These are phyloP conservation scores for Lotmaria passim DNA, from an alignment of 208 protist genomes.

Conservation along the genomic window DNA sequence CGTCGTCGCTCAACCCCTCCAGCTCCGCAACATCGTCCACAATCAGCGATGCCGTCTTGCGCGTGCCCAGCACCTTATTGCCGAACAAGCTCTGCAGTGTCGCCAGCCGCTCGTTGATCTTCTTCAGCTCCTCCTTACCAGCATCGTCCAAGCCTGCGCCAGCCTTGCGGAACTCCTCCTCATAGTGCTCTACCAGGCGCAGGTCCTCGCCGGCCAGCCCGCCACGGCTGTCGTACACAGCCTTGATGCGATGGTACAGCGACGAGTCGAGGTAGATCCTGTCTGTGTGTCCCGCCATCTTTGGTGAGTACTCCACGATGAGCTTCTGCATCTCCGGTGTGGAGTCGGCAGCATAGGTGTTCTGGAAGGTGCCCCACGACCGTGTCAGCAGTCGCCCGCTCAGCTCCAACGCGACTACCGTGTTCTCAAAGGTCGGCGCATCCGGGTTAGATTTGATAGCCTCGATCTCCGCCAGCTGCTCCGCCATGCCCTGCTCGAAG, in stretches of 20 bases:
- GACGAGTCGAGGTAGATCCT: slow-evolving; percentile 50
- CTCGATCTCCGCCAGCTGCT: slow-evolving; percentile 53
- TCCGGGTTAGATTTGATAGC: slow-evolving; percentile 25
- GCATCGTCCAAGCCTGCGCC: slow-evolving; percentile 39
- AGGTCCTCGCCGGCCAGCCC: slow-evolving; percentile 42
- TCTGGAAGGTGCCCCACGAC: slow-evolving; percentile 36
- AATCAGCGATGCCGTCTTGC: slow-evolving; percentile 37
- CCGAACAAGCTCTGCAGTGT: slow-evolving; percentile 41
- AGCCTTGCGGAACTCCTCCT: slow-evolving; percentile 45
- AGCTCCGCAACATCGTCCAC: slow-evolving; percentile 46
- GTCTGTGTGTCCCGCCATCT: slow-evolving; percentile 46
- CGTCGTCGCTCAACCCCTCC: slow-evolving; percentile 45
- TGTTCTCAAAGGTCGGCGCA: slow-evolving; percentile 62
- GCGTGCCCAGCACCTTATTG: slow-evolving; percentile 42
- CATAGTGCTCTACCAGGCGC: slow-evolving; percentile 46
- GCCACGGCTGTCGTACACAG: slow-evolving; percentile 45
- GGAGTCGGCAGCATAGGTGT: slow-evolving; percentile 48
- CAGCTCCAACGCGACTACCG: slow-evolving; percentile 51
- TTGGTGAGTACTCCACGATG: slow-evolving; percentile 40
- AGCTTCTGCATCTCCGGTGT: slow-evolving; percentile 49
- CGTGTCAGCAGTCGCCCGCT: slow-evolving; percentile 40
- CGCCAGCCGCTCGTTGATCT: slow-evolving; percentile 51
- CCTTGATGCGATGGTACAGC: slow-evolving; percentile 53
- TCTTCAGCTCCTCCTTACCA: slow-evolving; percentile 46
- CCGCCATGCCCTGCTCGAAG: slow-evolving; percentile 50